Evolutionary conservation across 1,284 basidiomycete species (phyloP).

Genomic region (Calocybe gambosa): DNA sequence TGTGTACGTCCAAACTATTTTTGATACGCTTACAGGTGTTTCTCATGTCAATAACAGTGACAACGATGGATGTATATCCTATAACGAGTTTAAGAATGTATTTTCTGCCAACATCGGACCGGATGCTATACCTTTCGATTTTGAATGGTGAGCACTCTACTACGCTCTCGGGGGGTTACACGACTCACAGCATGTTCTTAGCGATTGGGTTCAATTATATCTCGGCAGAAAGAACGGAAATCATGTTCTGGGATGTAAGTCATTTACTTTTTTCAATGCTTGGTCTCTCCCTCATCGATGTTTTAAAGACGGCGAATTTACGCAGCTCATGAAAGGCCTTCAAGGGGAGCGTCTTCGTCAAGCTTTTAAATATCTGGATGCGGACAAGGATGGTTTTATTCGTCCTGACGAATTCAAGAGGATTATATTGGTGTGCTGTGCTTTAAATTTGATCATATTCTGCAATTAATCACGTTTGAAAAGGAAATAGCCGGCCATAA

Average conservation of each 20-base stretch:
- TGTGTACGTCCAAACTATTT: constrained; percentile 51
- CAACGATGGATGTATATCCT: constrained; percentile 82
- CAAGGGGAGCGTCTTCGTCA: constrained; percentile 94
- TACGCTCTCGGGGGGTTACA: constrained; percentile 1
- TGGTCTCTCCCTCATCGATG: not conserved
- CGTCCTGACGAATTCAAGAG: constrained; percentile 86
- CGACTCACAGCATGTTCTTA: constrained; percentile 21
- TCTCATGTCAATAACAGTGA: constrained; percentile 49
- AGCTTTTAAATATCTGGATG: constrained; percentile 86
- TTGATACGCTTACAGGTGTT: not conserved
- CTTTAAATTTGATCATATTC: not conserved
- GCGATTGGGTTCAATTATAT: constrained; percentile 93
- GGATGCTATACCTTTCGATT: constrained; percentile 89
- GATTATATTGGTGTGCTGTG: constrained; percentile 72
- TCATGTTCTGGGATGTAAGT: constrained; percentile 88
- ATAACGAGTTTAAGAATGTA: constrained; percentile 90
- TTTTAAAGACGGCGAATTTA: constrained; percentile 82
- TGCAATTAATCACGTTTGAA: constrained; percentile 2
- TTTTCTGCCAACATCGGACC: constrained; percentile 77
- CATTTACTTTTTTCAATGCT: not conserved
- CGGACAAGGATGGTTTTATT: constrained; percentile 88
- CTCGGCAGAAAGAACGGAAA: constrained; percentile 85
- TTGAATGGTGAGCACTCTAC: constrained; percentile 63
- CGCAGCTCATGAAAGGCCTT: constrained; percentile 93
- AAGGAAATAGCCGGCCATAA: constrained; percentile 95